These are phyloP conservation scores for Incumbomyces lentus DNA, from an alignment of 2,329 filamentous ascomycete species.

Conservation along the genomic window DNA sequence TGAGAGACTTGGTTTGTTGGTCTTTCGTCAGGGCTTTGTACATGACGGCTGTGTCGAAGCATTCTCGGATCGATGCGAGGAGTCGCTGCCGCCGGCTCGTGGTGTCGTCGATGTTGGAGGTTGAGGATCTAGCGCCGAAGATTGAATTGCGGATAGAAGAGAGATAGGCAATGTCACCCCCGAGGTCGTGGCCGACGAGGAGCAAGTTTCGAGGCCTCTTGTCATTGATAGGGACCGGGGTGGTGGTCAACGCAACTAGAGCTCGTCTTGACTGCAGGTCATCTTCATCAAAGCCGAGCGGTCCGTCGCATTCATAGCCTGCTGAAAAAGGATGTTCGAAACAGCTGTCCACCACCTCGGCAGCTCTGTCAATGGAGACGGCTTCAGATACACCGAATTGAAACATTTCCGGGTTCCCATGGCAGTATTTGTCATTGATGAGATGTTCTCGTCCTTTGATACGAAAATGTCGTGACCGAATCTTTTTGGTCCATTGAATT, in stretches of 20 bases:
- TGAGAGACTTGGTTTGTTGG: conserved; percentile 46
- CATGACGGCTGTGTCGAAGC: conserved; percentile 63
- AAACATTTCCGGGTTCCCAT: conserved; percentile 67
- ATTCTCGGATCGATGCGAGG: conserved; percentile 48
- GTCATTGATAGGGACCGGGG: not conserved
- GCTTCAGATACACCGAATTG: conserved; percentile 55
- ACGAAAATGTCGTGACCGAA: conserved; percentile 65
- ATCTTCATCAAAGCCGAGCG: conserved; percentile 6
- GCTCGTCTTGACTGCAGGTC: not conserved
- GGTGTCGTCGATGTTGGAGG: conserved; percentile 38
- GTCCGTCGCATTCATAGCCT: conserved; percentile 17
- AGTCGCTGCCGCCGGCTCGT: conserved; percentile 47
- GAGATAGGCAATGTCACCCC: conserved; percentile 59
- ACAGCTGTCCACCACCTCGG: conserved; percentile 39
- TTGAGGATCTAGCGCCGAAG: conserved; percentile 29
- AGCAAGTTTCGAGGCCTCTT: conserved; percentile 50
- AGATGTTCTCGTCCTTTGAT: conserved; percentile 58
- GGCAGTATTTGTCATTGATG: conserved; percentile 57
- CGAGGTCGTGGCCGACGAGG: conserved; percentile 67
- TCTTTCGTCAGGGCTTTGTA: conserved; percentile 43
- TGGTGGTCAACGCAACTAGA: not conserved
- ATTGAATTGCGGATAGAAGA: conserved; percentile 51
- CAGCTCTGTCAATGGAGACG: conserved; percentile 37
- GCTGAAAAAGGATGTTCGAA: conserved; percentile 48
- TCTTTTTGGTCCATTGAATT: conserved; percentile 54